Base-by-base conservation (phyloP, 2,329 filamentous ascomycete genomes). In the Verticillium longisporum region DNA sequence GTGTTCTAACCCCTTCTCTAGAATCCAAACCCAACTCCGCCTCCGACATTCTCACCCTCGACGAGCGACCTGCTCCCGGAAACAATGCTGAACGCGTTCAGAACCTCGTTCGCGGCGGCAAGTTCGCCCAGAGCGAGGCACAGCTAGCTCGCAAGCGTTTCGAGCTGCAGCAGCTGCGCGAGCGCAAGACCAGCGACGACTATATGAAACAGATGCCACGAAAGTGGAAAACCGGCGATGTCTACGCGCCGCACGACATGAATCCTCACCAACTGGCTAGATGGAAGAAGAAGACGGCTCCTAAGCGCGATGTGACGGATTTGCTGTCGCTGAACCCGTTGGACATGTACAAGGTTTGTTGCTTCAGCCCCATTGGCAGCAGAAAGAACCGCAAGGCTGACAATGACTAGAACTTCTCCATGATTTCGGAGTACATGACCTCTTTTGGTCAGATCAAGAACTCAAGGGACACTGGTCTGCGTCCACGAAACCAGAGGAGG, bases 241-340 rank as follows among this genome's bases (percentile, higher is more conserved):
- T 97, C 59, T 98, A 98, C 77, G 84, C 92, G 62, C 95, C 95
- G 37, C 90, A 93, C 72, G 95, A 99, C 75, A 75, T 99, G 71
- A 89, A 86, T 60, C 82, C 87, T 31, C 77, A 80, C 38, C 93
- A 97, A 83, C 88, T 90, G 86, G 77, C 77, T 71, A 96, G 96
- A 80, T 97, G 90, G 89, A 87, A 83, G 74, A 80, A 77, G 72
- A 77, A 76, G 66, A 74, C 78, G 61, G 76, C 74, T 65, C 83
- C 83, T 63, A 77, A 80, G 50, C 79, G 72, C 60, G 94, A 99
- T 74, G 85, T 90, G 6, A 86, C 97, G 66, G 92, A 97, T 73
- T 78, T 88, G 45, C 74, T 97, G 70, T 89, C 88, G 26, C 79
- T 97, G 62, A 89, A 92, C 67, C 94, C 95, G 14, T 68, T 95